These are phyloP conservation scores for Climacium dendroides DNA, from an alignment of 225 moss, liverwort and hornwort genomes.

Conservation along the genomic window DNA sequence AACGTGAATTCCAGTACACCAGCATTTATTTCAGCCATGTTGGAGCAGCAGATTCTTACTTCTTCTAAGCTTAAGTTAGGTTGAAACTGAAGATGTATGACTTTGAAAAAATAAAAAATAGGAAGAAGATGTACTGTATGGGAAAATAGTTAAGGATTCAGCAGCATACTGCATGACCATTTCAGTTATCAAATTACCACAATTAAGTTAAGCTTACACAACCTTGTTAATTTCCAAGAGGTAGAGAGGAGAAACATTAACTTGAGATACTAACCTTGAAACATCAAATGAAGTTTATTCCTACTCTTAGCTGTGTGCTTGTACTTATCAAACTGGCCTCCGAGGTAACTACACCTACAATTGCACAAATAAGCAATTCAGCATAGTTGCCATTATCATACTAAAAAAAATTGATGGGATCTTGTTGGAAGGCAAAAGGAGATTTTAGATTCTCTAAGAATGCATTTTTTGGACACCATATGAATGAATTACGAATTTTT, in stretches of 20 bases:
- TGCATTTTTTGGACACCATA: too few relatives aligned
- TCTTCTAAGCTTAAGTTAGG: neutral
- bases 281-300: neutral
- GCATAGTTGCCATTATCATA: too few relatives aligned
- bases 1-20: neutral
- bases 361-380: too few relatives aligned
- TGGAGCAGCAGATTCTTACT: neutral
- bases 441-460: too few relatives aligned
- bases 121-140: too few relatives aligned
- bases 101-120: too few relatives aligned
- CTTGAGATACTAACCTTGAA: neutral
- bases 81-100: neutral
- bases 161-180: neutral
- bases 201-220: neutral
- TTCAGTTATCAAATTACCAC: neutral
- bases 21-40: neutral
- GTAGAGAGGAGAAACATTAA: neutral
- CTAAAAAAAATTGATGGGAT: too few relatives aligned
- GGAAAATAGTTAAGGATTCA: neutral
- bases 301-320: neutral
- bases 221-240: neutral
- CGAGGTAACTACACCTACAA: too few relatives aligned
- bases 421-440: too few relatives aligned
- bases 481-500: too few relatives aligned
- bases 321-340: neutral